These are phyloP conservation scores for Alternaria sp. DNA, from an alignment of 2,329 filamentous ascomycete genomes.

Conservation along the genomic window DNA sequence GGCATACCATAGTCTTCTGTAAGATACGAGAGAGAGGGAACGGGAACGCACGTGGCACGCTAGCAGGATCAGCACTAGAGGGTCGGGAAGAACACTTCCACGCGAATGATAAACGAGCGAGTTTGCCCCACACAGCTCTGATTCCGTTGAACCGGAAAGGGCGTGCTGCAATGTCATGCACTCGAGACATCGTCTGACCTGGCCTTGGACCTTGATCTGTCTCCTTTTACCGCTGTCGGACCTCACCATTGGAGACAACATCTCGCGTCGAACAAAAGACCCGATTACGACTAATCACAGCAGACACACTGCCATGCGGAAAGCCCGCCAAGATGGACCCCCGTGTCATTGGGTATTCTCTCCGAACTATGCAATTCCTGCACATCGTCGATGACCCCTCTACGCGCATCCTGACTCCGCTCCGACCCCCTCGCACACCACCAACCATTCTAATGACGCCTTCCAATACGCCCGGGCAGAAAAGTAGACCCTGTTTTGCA, in stretches of 20 bases:
- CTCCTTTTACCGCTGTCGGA: slow-evolving; percentile 1
- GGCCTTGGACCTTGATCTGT: slow-evolving; percentile 1
- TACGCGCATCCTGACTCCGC: not conserved
- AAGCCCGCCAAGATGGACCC: slow-evolving; percentile 1
- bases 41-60: slow-evolving; percentile 21
- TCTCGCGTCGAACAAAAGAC: not conserved
- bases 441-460: not conserved
- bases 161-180: slow-evolving; percentile 8
- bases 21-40: slow-evolving; percentile 8
- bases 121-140: slow-evolving; percentile 5
- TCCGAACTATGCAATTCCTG: slow-evolving; percentile 2
- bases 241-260: not conserved
- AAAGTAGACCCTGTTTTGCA: not conserved
- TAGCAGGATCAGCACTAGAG: slow-evolving; percentile 17
- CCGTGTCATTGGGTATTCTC: not conserved
- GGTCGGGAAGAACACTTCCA: slow-evolving; percentile 9
- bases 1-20: not conserved
- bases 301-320: not conserved
- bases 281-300: slow-evolving; percentile 2
- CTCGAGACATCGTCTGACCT: slow-evolving; percentile 8
- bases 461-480: not conserved
- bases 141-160: slow-evolving; percentile 4
- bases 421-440: not conserved
- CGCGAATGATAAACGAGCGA: slow-evolving; percentile 17
- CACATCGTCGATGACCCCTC: not conserved